phyloP scores from a whole-genome alignment of 371 early-diverging fungal genomes.

The Apophysomyces variabilis region DNA sequence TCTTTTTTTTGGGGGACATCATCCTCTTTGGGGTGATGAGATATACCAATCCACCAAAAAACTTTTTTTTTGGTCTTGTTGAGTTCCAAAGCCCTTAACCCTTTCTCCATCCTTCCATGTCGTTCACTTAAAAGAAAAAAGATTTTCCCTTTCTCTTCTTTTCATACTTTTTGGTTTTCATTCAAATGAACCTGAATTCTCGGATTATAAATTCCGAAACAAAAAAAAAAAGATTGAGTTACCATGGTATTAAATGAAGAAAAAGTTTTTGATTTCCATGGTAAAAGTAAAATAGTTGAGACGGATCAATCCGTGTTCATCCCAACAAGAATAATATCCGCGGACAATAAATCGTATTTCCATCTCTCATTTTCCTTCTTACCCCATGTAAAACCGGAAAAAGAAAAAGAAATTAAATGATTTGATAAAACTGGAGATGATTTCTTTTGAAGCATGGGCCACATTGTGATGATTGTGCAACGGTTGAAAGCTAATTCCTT shows the following conservation, averaged over 20 bases:
- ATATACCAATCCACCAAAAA: no score
- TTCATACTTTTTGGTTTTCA: no score
- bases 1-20: constrained; percentile 8
- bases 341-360: constrained; percentile 3
- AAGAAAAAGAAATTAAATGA: no score
- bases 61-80: neutral
- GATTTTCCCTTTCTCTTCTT: no score
- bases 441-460: constrained; percentile 7
- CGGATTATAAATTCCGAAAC: no score
- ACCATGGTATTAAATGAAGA: no score
- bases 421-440: neutral
- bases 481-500: constrained; percentile 4
- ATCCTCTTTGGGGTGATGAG: neutral
- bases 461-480: constrained; percentile 5
- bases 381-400: neutral
- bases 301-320: no score
- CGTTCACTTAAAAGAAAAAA: no score
- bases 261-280: neutral
- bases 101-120: no score
- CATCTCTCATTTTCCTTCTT: neutral
- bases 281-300: neutral
- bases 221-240: no score
- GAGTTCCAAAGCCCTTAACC: no score
- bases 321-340: neutral
- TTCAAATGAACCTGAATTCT: no score